phyloP scores from a whole-genome alignment of 495 filamentous ascomycete species.

The Xylaria venustula region DNA sequence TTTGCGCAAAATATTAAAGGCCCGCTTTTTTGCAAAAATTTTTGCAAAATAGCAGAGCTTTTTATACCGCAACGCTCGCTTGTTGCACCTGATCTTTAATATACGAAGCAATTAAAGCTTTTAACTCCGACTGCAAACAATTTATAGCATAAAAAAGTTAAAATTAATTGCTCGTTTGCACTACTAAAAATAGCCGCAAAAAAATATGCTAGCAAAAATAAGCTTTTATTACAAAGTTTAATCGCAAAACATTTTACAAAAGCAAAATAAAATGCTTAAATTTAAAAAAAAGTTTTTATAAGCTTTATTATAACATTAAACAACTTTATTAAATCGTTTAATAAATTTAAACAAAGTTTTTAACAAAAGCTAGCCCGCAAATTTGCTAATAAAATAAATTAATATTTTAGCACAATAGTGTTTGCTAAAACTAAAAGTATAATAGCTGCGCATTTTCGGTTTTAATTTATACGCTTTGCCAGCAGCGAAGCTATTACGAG shows the following conservation, averaged over 20 bases:
- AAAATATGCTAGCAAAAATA: too few species aligned
- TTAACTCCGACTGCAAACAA: too few species aligned
- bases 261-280: not conserved
- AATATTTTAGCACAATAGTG: not conserved
- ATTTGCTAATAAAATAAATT: not conserved
- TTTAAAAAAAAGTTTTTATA: not conserved
- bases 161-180: too few species aligned
- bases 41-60: not conserved
- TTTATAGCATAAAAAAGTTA: too few species aligned
- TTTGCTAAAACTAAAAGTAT: not conserved
- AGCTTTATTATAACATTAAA: not conserved
- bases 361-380: not conserved
- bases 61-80: not conserved
- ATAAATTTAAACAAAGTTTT: not conserved
- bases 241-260: too few species aligned
- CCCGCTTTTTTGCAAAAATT: not conserved
- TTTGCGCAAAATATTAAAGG: not conserved
- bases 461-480: not conserved
- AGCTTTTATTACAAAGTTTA: too few species aligned
- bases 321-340: not conserved
- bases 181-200: too few species aligned
- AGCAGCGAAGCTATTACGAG: too few species aligned
- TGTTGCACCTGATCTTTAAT: too few species aligned
- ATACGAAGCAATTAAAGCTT: too few species aligned
- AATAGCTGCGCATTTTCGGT: not conserved